phyloP scores from a whole-genome alignment of 225 moss, liverwort and hornwort genomes.

The Polytrichum formosum region DNA sequence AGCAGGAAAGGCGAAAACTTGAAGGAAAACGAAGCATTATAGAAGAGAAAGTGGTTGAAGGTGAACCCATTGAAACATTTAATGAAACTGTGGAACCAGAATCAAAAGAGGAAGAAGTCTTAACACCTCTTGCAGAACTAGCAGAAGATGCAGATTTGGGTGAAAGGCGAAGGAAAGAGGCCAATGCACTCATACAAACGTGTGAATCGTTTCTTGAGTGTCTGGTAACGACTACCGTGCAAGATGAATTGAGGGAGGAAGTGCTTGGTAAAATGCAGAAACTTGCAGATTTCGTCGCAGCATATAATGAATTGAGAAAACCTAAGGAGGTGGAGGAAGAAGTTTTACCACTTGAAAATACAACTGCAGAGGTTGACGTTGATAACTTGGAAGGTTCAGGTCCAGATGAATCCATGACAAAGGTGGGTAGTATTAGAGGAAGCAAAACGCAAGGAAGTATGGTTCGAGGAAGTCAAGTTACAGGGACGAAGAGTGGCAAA shows the following conservation, averaged over 20 bases:
- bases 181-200: slow-evolving; percentile 11
- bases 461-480: too few species aligned
- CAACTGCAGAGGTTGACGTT: too few species aligned
- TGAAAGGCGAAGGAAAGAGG: slow-evolving; percentile 21
- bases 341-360: not conserved
- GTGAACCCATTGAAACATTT: not conserved
- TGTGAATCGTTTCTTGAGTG: slow-evolving; percentile 34
- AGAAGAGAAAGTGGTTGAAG: not conserved
- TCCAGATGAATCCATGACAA: too few species aligned
- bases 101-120: not conserved
- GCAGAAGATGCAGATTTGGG: not conserved
- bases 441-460: too few species aligned
- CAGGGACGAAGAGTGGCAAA: too few species aligned
- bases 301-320: slow-evolving; percentile 9
- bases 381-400: too few species aligned
- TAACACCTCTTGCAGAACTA: not conserved
- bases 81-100: not conserved
- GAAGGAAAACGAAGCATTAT: too few species aligned
- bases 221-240: slow-evolving; percentile 8
- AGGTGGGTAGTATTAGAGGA: too few species aligned
- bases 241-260: slow-evolving; percentile 13
- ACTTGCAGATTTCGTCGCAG: slow-evolving; percentile 22
- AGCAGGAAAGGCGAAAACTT: not conserved
- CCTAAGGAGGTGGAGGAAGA: not conserved
- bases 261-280: slow-evolving; percentile 25